A percentile compares a stretch with the other conserved stretches of the same genome.
phyloP scores from a whole-genome alignment of 2,329 filamentous ascomycete species.

The Penicillium aurantiogriseum region DNA sequence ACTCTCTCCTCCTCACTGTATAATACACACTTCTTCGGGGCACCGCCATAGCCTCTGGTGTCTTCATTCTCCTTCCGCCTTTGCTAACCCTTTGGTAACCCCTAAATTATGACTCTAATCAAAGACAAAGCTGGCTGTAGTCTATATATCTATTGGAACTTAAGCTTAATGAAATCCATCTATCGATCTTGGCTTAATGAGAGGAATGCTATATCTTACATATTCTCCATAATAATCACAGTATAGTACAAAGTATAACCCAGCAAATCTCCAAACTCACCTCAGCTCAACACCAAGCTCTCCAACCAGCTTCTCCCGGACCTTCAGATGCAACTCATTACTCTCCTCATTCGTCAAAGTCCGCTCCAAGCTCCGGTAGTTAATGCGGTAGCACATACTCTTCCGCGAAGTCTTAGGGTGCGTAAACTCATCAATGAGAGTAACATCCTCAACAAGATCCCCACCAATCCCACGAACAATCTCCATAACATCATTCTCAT shows the following conservation, averaged over 20 bases:
- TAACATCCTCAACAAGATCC: slow-evolving; percentile 83
- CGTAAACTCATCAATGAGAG: slow-evolving; percentile 78
- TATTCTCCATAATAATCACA: slow-evolving; percentile 5
- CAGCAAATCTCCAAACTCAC: slow-evolving; percentile 37
- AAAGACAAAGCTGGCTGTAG: background rate
- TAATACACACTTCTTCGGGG: slow-evolving; percentile 26
- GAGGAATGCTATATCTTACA: slow-evolving; percentile 20
- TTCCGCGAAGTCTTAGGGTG: slow-evolving; percentile 80
- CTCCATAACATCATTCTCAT: slow-evolving; percentile 98
- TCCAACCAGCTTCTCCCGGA: slow-evolving; percentile 64
- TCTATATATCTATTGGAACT: background rate
- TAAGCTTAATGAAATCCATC: background rate
- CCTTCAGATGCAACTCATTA: slow-evolving; percentile 70
- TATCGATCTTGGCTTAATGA: background rate
- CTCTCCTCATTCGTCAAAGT: slow-evolving; percentile 83
- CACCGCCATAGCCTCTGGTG: slow-evolving; percentile 11
- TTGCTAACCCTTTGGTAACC: background rate
- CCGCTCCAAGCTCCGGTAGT: slow-evolving; percentile 87
- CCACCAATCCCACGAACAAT: slow-evolving; percentile 79
- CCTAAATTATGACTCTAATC: background rate
- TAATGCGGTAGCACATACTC: slow-evolving; percentile 89
- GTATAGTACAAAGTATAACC: slow-evolving; percentile 18
- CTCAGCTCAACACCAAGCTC: slow-evolving; percentile 77
- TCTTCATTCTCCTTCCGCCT: slow-evolving; percentile 10
- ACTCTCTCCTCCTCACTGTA: slow-evolving; percentile 39